Evolutionary conservation across 768 basidiomycete genomes (phyloP).

Genomic region (Chalciporus sphaerocephalus): DNA sequence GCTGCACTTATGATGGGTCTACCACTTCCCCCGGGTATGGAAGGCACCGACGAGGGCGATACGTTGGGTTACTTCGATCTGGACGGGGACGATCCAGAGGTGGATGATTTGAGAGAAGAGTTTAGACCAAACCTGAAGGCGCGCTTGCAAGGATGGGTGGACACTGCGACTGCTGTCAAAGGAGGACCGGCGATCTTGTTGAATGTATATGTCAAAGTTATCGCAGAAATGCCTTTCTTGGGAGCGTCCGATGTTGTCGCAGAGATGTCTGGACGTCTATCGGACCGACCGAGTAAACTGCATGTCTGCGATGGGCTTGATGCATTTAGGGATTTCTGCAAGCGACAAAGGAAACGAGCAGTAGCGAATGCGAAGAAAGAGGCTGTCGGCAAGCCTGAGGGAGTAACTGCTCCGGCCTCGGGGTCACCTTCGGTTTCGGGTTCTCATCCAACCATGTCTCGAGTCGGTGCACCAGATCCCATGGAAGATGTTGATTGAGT

Average conservation of each 20-base stretch:
- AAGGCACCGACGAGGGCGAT: conserved; percentile 42
- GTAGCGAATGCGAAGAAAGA: conserved; percentile 20
- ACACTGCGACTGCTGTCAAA: conserved; percentile 36
- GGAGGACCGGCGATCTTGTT: conserved; percentile 36
- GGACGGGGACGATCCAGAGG: conserved; percentile 49
- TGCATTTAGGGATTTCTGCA: conserved; percentile 45
- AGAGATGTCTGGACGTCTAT: conserved; percentile 50
- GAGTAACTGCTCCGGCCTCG: not conserved
- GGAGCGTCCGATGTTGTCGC: conserved; percentile 46
- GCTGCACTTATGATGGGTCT: conserved; percentile 64
- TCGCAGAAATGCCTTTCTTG: conserved; percentile 57
- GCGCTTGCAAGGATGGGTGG: conserved; percentile 56
- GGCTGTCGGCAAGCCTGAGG: not conserved
- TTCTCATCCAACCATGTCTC: conserved; percentile 14
- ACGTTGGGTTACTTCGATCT: conserved; percentile 48
- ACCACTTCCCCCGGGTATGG: conserved; percentile 37
- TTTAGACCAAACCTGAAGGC: conserved; percentile 54
- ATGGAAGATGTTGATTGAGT: conserved; percentile 34
- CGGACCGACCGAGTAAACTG: conserved; percentile 50
- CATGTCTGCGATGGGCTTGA: conserved; percentile 52
- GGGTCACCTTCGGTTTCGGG: conserved; percentile 2
- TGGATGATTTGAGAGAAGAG: conserved; percentile 59
- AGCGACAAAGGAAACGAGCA: conserved; percentile 43
- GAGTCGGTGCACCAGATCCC: not conserved
- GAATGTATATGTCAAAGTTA: conserved; percentile 41